Evolutionary conservation across 2,329 filamentous ascomycete genomes (phyloP).

Genomic region (Phymatotrichopsis omnivora): DNA sequence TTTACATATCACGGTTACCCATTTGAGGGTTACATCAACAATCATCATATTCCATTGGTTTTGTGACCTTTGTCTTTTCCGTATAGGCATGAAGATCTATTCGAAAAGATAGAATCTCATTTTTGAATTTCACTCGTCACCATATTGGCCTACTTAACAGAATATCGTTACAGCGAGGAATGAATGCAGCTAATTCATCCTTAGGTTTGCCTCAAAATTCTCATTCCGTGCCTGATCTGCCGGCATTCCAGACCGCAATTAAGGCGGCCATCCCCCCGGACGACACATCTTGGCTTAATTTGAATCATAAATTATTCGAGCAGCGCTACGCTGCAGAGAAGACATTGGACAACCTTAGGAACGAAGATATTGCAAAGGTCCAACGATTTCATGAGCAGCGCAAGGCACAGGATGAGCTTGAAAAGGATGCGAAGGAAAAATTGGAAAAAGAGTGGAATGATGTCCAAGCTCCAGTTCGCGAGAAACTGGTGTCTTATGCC

Average conservation of each 20-base stretch:
- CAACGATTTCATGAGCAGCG: conserved; percentile 36
- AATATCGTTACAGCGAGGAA: no score
- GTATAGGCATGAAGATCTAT: no score
- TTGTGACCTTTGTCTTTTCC: no score
- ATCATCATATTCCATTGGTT: no score
- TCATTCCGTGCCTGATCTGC: no score
- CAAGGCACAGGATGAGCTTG: conserved; percentile 41
- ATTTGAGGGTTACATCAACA: no score
- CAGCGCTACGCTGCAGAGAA: conserved; percentile 57
- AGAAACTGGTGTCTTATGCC: conserved; percentile 54
- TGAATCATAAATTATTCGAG: conserved; percentile 56
- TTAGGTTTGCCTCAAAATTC: no score
- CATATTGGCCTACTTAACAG: no score
- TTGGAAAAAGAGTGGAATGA: conserved; percentile 62
- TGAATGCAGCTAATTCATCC: no score
- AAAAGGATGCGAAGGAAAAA: conserved; percentile 47
- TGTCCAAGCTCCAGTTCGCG: conserved; percentile 55
- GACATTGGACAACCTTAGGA: conserved; percentile 41
- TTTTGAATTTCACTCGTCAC: no score
- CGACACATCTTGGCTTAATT: conserved; percentile 57
- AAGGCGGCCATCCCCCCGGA: conserved; percentile 58
- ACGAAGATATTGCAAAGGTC: conserved; percentile 40
- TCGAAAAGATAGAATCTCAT: no score
- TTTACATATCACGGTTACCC: no score
- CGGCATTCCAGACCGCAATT: conserved; percentile 63